Base-by-base conservation (phyloP, 371 early-diverging fungal genomes). In the Pancytospora philotis region DNA sequence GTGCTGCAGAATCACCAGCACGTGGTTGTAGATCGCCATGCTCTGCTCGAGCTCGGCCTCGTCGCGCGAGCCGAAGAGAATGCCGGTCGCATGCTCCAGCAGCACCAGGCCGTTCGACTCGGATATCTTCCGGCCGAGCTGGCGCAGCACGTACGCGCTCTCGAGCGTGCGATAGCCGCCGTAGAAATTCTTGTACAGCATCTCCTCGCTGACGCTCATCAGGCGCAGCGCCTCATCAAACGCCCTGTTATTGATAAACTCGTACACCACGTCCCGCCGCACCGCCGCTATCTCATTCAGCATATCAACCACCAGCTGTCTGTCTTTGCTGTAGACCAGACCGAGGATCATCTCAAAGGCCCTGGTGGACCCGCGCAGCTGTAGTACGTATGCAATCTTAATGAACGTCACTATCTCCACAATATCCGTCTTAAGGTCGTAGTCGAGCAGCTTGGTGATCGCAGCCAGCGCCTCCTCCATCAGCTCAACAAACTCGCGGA, bases 401-500 rank as follows among this genome's bases (percentile, higher is more conserved):
- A 76, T 64, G 56, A 72, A 76, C 28, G 48, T 62, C 16, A 59
- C 19, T 50, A 72, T 65, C 30, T 73, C 69, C n/a, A n/a, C 13
- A 28, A 31, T 50, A 34, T 72, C 72, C 39, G 61, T 57, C 31
- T 51, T 57, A 6, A 39, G 13, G 3, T 57, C 55, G 36, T 56
- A 45, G 48, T 58, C 50, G 25, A 70, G 49, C n/a, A 71, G 37
- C 1, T 10, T 41, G 25, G 53, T 39, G 8, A 71, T 36, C 13
- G 45, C 53, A 32, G 62, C 36, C 22, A 75, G 68, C 13, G 72
- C 74, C 13, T 61, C 38, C 55, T 74, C 73, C 64, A 77, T 76
- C 6, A 74, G 41, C 25, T 72, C 57, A 55, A 63, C 31, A 37
- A 67, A 71, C 58, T 68, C 66, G 25, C 51, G 64, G 36, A 73